Evolutionary conservation across 108 stramenopile genomes (phyloP), one percentile per base, ranked within the genome.

Genomic region (Cafeteria roenbergensis): DNA sequence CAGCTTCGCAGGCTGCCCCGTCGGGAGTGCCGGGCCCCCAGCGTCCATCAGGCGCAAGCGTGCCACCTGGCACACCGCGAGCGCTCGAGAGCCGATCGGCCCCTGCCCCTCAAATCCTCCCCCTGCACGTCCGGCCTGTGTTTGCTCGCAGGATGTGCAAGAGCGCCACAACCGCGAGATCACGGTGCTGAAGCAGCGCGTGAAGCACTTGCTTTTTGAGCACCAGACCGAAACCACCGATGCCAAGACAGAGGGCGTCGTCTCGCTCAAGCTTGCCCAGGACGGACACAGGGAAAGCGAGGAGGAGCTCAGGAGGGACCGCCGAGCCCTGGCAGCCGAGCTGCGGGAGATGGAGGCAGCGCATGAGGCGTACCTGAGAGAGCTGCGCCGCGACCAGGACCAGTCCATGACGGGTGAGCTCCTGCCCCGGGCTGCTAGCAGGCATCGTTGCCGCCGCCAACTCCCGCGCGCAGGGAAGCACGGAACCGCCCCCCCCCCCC

Each of bases 161-260:
- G 83, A 84, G 56, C 69, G 69, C 25, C 80, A 82, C 52, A 68
- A 78, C 59, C 65, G 66, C 14, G 66, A 70, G 25, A 66, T 71
- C 50, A 73, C 69, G 52, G 66, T 55, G 25, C 82, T 81, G 61
- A 84, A 84, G 75, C 83, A 84, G 65, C 75, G 83, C 12, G 80
- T 84, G 34, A 84, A 84, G 80, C 83, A 84, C 54, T 56, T 84
- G 50, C 68, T 84, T 28, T 68, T 77, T 66, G 83, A 84, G 78
- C 82, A 83, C 57, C 83, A 84, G 69, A 74, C 79, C 52, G 82
- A 81, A 29, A 57, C 78, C 21, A 79, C 79, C 24, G 20, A 29
- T 21, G 29, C 31, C 17, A 82, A 80, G 36, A 82, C 82, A 30
- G 78, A 76, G 27, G 75, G 48, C 31, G 79, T 81, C 51, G 61